These are phyloP conservation scores for Amphibolis antarctica DNA, from an alignment of 106 monocot genomes.

Conservation along the genomic window DNA sequence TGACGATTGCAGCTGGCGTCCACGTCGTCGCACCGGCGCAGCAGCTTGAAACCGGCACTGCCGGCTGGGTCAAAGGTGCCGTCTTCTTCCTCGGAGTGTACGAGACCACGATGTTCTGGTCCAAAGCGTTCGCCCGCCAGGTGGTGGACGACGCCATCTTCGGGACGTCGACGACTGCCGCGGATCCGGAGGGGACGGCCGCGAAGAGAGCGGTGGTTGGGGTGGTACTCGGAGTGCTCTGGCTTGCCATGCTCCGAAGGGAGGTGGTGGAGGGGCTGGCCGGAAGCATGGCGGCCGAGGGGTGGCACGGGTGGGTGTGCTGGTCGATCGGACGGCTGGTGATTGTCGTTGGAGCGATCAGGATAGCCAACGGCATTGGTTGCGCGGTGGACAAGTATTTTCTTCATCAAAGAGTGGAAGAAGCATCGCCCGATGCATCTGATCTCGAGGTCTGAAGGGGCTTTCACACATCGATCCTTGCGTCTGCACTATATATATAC, in stretches of 20 bases:
- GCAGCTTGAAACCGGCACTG: too few relatives aligned
- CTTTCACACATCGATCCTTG: too few relatives aligned
- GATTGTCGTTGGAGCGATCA: neutral
- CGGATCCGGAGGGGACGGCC: neutral
- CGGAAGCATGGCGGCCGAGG: neutral
- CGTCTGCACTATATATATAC: too few relatives aligned
- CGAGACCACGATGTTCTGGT: slow-evolving; percentile 8
- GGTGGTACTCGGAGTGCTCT: neutral
- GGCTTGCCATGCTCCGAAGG: neutral
- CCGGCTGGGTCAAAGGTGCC: neutral
- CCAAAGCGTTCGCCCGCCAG: neutral
- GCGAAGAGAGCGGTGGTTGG: neutral
- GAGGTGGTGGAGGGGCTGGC: slow-evolving; percentile 5
- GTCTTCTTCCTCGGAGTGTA: slow-evolving; percentile 2
- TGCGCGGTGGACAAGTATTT: neutral
- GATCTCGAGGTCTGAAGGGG: too few relatives aligned
- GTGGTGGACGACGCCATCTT: slow-evolving; percentile 9
- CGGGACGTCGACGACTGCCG: too few relatives aligned
- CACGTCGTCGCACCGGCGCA: neutral
- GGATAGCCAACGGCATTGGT: neutral
- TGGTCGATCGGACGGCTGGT: neutral
- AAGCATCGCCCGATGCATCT: too few relatives aligned
- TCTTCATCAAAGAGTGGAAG: too few relatives aligned
- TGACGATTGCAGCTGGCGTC: neutral
- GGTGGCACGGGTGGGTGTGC: slow-evolving; percentile 1